phyloP scores from a whole-genome alignment of 1,139 yeast genomes.

The Yamadazyma atmosphaerica region DNA sequence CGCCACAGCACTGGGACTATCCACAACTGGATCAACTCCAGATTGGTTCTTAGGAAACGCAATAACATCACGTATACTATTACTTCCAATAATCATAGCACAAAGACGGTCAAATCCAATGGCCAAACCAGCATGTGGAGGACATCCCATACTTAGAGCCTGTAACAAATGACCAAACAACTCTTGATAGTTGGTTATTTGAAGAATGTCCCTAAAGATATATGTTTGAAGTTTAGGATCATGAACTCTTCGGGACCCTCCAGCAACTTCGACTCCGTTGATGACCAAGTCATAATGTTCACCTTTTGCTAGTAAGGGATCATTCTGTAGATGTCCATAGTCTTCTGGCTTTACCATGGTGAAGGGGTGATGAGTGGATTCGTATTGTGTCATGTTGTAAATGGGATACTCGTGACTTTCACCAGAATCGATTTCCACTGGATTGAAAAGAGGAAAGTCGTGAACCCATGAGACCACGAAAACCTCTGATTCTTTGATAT shows the following conservation, averaged over 20 bases:
- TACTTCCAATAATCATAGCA: slow-evolving; percentile 78
- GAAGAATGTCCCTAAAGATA: slow-evolving; percentile 58
- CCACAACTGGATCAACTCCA: slow-evolving; percentile 86
- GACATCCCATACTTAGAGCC: slow-evolving; percentile 90
- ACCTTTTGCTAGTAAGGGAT: slow-evolving; percentile 75
- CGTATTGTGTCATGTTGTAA: slow-evolving; percentile 49
- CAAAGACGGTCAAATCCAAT: slow-evolving; percentile 91
- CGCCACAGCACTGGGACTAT: slow-evolving; percentile 72
- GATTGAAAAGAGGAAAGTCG: slow-evolving; percentile 88
- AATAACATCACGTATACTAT: slow-evolving; percentile 85
- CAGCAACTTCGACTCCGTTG: slow-evolving; percentile 95
- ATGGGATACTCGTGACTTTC: slow-evolving; percentile 50
- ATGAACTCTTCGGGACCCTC: slow-evolving; percentile 95
- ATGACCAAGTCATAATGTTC: slow-evolving; percentile 93
- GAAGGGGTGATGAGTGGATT: slow-evolving; percentile 94
- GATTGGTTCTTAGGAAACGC: slow-evolving; percentile 94
- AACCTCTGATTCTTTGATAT: slow-evolving; percentile 16
- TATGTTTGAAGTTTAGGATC: slow-evolving; percentile 74
- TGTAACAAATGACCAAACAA: slow-evolving; percentile 85
- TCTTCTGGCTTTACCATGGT: slow-evolving; percentile 84
- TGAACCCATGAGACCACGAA: slow-evolving; percentile 74
- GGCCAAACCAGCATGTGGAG: slow-evolving; percentile 98
- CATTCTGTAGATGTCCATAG: slow-evolving; percentile 50
- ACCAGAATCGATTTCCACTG: slow-evolving; percentile 38
- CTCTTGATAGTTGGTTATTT: slow-evolving; percentile 53